Percentiles rank a stretch among this genome's conserved stretches.
Conservation (phyloP, 305 asterid species). For the Andrographis paniculata region DNA sequence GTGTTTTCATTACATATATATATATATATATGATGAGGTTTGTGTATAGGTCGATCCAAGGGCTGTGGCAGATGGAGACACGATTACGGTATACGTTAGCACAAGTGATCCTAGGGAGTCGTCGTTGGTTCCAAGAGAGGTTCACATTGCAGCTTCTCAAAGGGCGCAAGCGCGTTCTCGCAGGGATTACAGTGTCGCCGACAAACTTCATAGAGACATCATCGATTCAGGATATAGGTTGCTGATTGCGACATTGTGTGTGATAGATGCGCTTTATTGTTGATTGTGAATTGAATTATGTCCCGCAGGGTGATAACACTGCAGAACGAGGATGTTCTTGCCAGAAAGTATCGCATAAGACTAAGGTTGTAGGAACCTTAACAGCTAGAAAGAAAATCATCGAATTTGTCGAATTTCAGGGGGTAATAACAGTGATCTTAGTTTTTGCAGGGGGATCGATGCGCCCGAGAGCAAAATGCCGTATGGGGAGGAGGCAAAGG, state of each 20-base stretch:
- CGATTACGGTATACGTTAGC: conserved; percentile 67
- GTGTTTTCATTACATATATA: too few species aligned
- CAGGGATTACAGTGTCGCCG: conserved; percentile 53
- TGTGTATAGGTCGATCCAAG: conserved; percentile 57
- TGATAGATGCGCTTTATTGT: too few species aligned
- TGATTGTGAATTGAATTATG: neutral
- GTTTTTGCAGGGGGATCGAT: conserved; percentile 62
- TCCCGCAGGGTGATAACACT: conserved; percentile 47
- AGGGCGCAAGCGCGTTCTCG: conserved; percentile 60
- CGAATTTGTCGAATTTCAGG: neutral
- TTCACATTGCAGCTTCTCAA: conserved; percentile 46
- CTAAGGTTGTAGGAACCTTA: conserved; percentile 40
- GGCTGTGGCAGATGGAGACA: conserved; percentile 94
- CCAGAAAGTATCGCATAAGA: conserved; percentile 76
- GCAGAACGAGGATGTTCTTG: conserved; percentile 65
- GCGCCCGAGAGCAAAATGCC: conserved; percentile 88
- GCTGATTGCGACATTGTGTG: neutral
- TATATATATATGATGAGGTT: too few species aligned
- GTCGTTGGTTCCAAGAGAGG: conserved; percentile 49
- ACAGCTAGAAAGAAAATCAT: neutral
- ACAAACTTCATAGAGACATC: conserved; percentile 59
- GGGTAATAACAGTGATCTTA: neutral
- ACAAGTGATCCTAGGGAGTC: conserved; percentile 55
- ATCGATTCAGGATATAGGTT: conserved; percentile 73
- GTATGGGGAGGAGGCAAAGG: conserved; percentile 68